Evolutionary conservation across 2,329 filamentous ascomycete species (phyloP).

Genomic region (Plectosphaerella sp.): DNA sequence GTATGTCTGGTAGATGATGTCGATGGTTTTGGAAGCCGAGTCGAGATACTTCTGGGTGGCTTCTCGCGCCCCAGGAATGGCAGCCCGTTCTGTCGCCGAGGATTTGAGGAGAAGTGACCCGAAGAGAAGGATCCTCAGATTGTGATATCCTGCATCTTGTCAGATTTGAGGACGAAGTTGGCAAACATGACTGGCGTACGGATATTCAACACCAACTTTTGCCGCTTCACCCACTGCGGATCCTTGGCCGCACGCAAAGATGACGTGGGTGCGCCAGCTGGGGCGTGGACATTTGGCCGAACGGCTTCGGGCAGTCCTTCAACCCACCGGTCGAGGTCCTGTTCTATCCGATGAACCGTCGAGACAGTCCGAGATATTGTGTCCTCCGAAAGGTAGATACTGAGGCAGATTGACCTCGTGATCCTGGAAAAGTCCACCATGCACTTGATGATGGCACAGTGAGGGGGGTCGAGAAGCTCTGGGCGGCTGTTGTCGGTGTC

Average conservation of each 20-base stretch:
- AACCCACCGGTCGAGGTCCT: constrained; percentile 16
- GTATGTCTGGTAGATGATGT: constrained; percentile 21
- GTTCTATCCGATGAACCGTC: constrained; percentile 16
- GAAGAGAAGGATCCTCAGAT: constrained; percentile 20
- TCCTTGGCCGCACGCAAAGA: constrained; percentile 14
- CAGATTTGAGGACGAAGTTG: background rate
- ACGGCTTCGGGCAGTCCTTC: constrained; percentile 15
- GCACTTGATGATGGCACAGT: constrained; percentile 18
- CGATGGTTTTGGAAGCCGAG: constrained; percentile 20
- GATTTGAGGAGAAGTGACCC: constrained; percentile 18
- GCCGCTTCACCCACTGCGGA: constrained; percentile 20
- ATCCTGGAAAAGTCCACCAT: constrained; percentile 22
- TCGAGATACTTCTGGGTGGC: constrained; percentile 17
- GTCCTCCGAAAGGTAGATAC: constrained; percentile 17
- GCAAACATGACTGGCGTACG: constrained; percentile 5
- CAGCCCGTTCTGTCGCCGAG: constrained; percentile 10
- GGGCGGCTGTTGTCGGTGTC: constrained; percentile 3
- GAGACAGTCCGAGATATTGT: constrained; percentile 12
- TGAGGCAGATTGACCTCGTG: constrained; percentile 17
- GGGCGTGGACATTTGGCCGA: constrained; percentile 9
- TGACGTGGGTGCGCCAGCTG: constrained; percentile 6
- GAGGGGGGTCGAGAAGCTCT: constrained; percentile 16
- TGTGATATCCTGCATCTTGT: constrained; percentile 15
- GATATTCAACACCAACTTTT: constrained; percentile 18
- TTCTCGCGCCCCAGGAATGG: constrained; percentile 12